A percentile compares a stretch with the other conserved stretches of the same genome.
These are phyloP conservation scores for Poa annua DNA, from an alignment of 176 grass and related monocot species.

Conservation along the genomic window DNA sequence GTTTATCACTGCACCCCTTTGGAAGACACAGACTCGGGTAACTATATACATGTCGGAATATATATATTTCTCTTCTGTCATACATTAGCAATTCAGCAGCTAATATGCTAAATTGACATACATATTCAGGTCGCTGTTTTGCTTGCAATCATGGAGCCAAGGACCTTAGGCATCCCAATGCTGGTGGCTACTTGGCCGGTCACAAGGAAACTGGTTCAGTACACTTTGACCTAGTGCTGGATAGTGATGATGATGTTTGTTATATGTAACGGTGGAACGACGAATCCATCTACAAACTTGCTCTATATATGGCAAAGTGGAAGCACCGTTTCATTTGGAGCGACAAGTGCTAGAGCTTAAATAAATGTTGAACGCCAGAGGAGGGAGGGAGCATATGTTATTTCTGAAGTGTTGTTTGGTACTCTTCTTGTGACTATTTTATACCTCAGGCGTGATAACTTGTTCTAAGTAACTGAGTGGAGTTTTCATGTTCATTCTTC, in stretches of 20 bases:
- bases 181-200: neutral
- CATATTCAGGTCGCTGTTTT: neutral
- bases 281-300: neutral
- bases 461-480: neutral
- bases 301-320: neutral
- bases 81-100: neutral
- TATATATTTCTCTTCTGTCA: neutral
- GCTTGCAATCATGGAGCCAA: neutral
- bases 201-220: neutral
- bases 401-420: neutral
- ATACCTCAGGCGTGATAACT: neutral
- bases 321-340: neutral
- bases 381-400: neutral
- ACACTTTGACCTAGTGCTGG: neutral
- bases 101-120: neutral
- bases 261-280: neutral
- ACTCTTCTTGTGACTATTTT: neutral
- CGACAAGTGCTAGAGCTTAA: too few species aligned
- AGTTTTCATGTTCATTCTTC: too few species aligned
- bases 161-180: slow-evolving; percentile 4
- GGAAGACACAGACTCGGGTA: neutral
- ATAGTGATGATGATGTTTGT: neutral
- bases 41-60: neutral
- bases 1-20: slow-evolving; percentile 9
- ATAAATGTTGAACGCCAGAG: too few species aligned